These are phyloP conservation scores for Podaxis pistillaris DNA, from an alignment of 768 basidiomycete species.

Conservation along the genomic window DNA sequence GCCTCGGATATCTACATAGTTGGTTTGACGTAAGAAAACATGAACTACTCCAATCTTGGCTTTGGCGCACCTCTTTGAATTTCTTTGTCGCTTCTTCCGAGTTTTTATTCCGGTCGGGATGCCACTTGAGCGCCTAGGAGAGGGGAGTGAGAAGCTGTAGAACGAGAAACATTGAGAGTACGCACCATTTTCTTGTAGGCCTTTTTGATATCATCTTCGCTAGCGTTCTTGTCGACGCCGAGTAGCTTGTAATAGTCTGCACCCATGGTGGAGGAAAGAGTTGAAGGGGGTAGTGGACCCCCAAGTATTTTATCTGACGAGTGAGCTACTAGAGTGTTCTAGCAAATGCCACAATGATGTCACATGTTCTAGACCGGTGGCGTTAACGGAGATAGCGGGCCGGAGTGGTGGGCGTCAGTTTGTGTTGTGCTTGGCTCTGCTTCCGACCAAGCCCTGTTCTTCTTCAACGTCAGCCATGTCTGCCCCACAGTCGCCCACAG, in stretches of 20 bases:
- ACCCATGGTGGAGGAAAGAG: slow-evolving; percentile 49
- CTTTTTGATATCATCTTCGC: slow-evolving; percentile 87
- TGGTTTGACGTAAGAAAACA: background rate
- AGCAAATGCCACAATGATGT: slow-evolving; percentile 29
- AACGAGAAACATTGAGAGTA: slow-evolving; percentile 4
- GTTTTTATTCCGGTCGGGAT: slow-evolving; percentile 88
- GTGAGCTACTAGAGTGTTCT: slow-evolving; percentile 25
- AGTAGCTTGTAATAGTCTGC: slow-evolving; percentile 88
- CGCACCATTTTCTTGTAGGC: slow-evolving; percentile 92
- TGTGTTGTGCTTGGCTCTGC: background rate
- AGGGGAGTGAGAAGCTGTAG: slow-evolving; percentile 5
- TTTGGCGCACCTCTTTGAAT: slow-evolving; percentile 80
- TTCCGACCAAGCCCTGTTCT: background rate
- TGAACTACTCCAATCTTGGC: background rate
- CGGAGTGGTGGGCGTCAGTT: background rate
- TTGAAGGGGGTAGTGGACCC: background rate
- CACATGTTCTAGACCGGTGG: slow-evolving; percentile 21
- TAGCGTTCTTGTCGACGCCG: slow-evolving; percentile 69
- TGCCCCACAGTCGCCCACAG: background rate
- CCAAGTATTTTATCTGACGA: slow-evolving; percentile 1
- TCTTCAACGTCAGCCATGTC: background rate
- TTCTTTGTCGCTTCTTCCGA: slow-evolving; percentile 84
- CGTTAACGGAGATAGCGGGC: background rate
- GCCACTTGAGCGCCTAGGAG: slow-evolving; percentile 84
- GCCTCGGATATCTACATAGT: slow-evolving; percentile 79